Percentiles rank a stretch among this genome's conserved stretches.
Conservation (phyloP, 805 yeast species). For the Zygoascus tannicola region DNA sequence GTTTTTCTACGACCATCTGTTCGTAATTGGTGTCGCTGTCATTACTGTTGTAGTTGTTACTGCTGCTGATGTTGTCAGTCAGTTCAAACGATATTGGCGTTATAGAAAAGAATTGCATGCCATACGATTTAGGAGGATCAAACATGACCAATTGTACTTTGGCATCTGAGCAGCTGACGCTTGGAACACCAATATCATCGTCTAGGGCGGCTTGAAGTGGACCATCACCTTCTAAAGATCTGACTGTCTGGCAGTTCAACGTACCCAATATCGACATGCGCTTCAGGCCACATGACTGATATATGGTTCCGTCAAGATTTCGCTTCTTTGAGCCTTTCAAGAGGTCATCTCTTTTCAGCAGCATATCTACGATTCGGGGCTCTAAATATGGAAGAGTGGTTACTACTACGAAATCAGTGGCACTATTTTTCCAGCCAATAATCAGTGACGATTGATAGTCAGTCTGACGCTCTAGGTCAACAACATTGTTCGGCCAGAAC, state of each 20-base stretch:
- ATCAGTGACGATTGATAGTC: constrained; percentile 15
- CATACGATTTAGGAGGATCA: constrained; percentile 59
- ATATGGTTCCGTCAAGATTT: constrained; percentile 9
- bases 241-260: constrained; percentile 4
- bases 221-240: not conserved
- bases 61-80: constrained; percentile 22
- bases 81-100: constrained; percentile 61
- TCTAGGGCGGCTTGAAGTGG: constrained; percentile 10
- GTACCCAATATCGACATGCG: constrained; percentile 17
- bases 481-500: constrained; percentile 29
- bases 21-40: constrained; percentile 24
- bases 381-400: constrained; percentile 20
- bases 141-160: constrained; percentile 38
- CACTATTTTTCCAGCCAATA: constrained; percentile 21
- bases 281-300: constrained; percentile 15
- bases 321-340: constrained; percentile 12
- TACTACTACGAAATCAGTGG: constrained; percentile 18
- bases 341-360: constrained; percentile 14
- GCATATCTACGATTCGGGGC: constrained; percentile 11
- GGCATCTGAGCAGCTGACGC: not conserved
- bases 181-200: constrained; percentile 10
- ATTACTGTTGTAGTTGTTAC: constrained; percentile 16
- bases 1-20: constrained; percentile 21
- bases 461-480: constrained; percentile 12
- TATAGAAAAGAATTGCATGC: constrained; percentile 68